A percentile compares a stretch with the other conserved stretches of the same genome.
Evolutionary conservation across 106 monocot species (phyloP).

Genomic region (Alisma plantagoaquatica): DNA sequence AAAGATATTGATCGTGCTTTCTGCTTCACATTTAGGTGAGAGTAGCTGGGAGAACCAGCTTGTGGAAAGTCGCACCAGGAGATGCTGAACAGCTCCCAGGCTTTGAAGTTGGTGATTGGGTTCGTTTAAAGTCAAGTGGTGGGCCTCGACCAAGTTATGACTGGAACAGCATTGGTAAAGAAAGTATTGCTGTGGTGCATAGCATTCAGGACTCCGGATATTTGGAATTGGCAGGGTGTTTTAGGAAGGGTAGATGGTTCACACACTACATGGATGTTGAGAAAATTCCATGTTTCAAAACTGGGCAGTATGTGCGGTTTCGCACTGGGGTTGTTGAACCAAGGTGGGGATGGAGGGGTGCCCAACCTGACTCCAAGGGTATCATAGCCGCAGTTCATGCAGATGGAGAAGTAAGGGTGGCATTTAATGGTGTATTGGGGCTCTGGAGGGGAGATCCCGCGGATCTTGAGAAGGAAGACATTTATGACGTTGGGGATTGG

Average conservation of each 20-base stretch:
- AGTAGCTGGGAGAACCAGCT: slow-evolving; percentile 70
- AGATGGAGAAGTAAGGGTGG: slow-evolving; percentile 84
- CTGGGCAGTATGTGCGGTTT: slow-evolving; percentile 73
- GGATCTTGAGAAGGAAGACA: slow-evolving; percentile 78
- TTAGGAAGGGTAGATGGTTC: slow-evolving; percentile 81
- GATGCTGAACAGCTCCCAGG: slow-evolving; percentile 88
- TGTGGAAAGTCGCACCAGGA: slow-evolving; percentile 98
- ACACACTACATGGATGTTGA: slow-evolving; percentile 93
- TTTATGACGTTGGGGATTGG: slow-evolving; percentile 89
- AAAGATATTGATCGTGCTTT: no score
- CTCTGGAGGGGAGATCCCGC: slow-evolving; percentile 92
- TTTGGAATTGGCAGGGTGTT: slow-evolving; percentile 89
- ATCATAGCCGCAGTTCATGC: slow-evolving; percentile 75
- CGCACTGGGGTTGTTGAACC: slow-evolving; percentile 73
- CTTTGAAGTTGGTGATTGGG: slow-evolving; percentile 99
- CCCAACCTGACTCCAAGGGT: slow-evolving; percentile 67
- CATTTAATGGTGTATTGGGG: slow-evolving; percentile 58
- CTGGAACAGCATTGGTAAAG: slow-evolving; percentile 85
- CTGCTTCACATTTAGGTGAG: slow-evolving; percentile 71
- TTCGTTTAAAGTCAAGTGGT: slow-evolving; percentile 55
- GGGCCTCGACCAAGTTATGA: slow-evolving; percentile 81
- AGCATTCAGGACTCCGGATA: slow-evolving; percentile 95
- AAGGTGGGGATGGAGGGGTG: slow-evolving; percentile 98
- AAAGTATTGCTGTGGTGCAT: slow-evolving; percentile 89
- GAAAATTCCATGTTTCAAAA: slow-evolving; percentile 60